These are phyloP conservation scores for Lepraria neglecta DNA, from an alignment of 495 filamentous ascomycete species.

Conservation along the genomic window DNA sequence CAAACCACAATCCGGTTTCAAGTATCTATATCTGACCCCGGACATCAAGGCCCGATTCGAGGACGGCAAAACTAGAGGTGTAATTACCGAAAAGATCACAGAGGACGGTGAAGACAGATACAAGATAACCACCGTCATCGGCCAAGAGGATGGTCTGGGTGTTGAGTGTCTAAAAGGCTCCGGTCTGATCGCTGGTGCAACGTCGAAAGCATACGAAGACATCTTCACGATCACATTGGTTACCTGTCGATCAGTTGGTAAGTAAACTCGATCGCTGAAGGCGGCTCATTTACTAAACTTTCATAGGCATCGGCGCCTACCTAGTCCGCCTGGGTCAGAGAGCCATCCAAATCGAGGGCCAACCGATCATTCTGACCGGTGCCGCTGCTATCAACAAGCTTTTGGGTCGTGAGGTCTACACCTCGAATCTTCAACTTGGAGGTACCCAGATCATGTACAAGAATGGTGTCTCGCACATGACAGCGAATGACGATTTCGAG, in stretches of 20 bases:
- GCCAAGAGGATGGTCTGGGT: constrained; percentile 91
- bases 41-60: constrained; percentile 84
- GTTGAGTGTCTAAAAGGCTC: constrained; percentile 97
- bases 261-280: constrained; percentile 28
- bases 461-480: constrained; percentile 99
- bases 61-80: constrained; percentile 68
- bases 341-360: constrained; percentile 97
- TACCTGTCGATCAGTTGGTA: constrained; percentile 90
- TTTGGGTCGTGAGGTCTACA: constrained; percentile 95
- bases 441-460: constrained; percentile 99
- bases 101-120: constrained; percentile 87
- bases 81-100: constrained; percentile 79
- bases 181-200: constrained; percentile 95
- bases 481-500: constrained; percentile 93
- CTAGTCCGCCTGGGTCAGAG: constrained; percentile 95
- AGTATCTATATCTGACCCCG: constrained; percentile 92
- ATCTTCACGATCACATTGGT: constrained; percentile 99
- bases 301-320: constrained; percentile 84
- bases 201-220: constrained; percentile 93
- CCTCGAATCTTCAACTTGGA: constrained; percentile 96
- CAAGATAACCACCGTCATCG: constrained; percentile 91
- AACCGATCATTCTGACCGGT: constrained; percentile 98
- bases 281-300: constrained; percentile 9
- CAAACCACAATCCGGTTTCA: constrained; percentile 88
- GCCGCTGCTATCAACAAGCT: constrained; percentile 97